Evolutionary conservation across 2,329 filamentous ascomycete species (phyloP), one percentile per base, ranked within the genome.

Genomic region (Mycosphaerella arachidis): DNA sequence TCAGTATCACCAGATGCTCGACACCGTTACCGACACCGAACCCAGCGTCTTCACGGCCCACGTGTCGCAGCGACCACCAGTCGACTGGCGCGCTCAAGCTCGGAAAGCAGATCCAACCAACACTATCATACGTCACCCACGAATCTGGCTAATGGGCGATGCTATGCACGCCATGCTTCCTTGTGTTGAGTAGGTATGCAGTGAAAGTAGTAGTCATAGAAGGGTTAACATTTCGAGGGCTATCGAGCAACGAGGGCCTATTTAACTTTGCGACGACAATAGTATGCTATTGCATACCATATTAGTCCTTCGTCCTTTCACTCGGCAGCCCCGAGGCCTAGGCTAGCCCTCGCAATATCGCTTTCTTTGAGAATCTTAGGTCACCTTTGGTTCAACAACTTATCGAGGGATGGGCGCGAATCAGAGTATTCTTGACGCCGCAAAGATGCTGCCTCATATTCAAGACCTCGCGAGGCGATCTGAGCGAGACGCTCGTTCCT

Each of bases 11-110:
- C 52, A 54, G 35, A 37, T 54, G 30, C 30, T 54, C 12, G 52
- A 54, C 10, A 54, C 18, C 9, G 12, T 54, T 6, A n/a, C 18
- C 8, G 52, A 54, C 52, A 54, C 52, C 3, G 52, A 54, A 8
- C 52, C 52, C 10, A 43, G 40, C 52, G 52, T 40, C 31, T 54
- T 43, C 31, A 54, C 52, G 9, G 52, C 52, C 12, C 33, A 54
- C 52, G 52, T 54, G 30, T 37, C 30, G 27, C 16, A 37, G 7
- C 52, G 52, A 8, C 52, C 52, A 4, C n/a, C 2, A 16, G 12
- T 29, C 52, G 52, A 54, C 52, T 54, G 30, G 52, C 52, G 52
- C 6, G 18, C 8, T 6, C 10, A 43, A 18, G 52, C 35, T 35
- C 31, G 31, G 31, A 35, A 35, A 4, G 18, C 30, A 10, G 33